These are phyloP conservation scores for Dactylellina leptospora DNA, from an alignment of 2,329 filamentous ascomycete species.

Conservation along the genomic window DNA sequence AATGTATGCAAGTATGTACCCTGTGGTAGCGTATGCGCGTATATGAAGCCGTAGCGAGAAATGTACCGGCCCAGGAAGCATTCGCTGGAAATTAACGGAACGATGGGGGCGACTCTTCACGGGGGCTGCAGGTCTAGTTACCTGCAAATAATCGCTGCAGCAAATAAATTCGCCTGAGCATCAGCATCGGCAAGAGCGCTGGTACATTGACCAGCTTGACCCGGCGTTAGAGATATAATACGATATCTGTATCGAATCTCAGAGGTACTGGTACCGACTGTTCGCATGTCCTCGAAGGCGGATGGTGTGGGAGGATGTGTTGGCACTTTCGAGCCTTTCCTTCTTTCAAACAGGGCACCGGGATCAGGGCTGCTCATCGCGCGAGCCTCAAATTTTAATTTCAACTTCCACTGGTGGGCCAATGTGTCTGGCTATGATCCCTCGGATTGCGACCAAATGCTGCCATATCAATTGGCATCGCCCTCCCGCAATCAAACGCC, in stretches of 20 bases:
- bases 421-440: not conserved
- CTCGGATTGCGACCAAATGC: conserved; percentile 26
- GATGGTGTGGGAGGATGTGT: conserved; percentile 53
- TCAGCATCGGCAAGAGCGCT: conserved; percentile 22
- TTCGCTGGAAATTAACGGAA: conserved; percentile 50
- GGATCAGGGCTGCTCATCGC: conserved; percentile 54
- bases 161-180: conserved; percentile 50
- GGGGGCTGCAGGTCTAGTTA: conserved; percentile 29
- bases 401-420: conserved; percentile 32
- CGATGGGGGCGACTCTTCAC: conserved; percentile 35
- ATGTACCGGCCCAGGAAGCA: conserved; percentile 47
- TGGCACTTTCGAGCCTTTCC: conserved; percentile 42
- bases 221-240: conserved; percentile 37
- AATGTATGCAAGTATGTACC: conserved; percentile 49
- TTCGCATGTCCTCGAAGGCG: too few relatives aligned
- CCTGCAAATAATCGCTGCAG: conserved; percentile 43
- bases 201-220: conserved; percentile 21
- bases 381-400: conserved; percentile 54
- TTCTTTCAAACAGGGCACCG: conserved; percentile 37
- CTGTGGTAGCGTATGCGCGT: conserved; percentile 31
- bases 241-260: not conserved
- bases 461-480: conserved; percentile 21
- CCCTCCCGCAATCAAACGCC: conserved; percentile 40
- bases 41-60: conserved; percentile 52
- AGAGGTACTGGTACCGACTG: conserved; percentile 28